Percentiles rank a stretch among this genome's conserved stretches.
Evolutionary conservation across 2,329 filamentous ascomycete genomes (phyloP).

Genomic region (Arthrobotrys sphaeroides): DNA sequence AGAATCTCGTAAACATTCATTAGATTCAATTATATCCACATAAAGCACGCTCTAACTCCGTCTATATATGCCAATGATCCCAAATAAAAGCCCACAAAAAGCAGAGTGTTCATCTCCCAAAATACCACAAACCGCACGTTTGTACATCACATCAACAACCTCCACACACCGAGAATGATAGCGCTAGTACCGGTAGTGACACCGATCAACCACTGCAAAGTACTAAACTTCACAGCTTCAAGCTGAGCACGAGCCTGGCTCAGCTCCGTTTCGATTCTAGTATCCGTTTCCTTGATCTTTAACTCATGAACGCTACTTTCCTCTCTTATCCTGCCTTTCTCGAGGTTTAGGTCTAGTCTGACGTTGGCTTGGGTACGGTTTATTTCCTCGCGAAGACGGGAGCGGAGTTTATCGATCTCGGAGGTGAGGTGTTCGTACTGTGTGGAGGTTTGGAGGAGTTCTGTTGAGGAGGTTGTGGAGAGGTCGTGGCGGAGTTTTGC

Average conservation of each 20-base stretch:
- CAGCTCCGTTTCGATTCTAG: constrained; percentile 96
- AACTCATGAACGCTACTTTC: constrained; percentile 96
- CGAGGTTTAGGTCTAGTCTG: constrained; percentile 88
- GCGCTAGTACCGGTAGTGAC: constrained; percentile 69
- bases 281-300: constrained; percentile 98
- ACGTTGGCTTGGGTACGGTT: constrained; percentile 92
- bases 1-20: too few relatives aligned
- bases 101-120: not conserved
- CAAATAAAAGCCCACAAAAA: not conserved
- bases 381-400: constrained; percentile 89
- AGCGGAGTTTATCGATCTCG: constrained; percentile 92
- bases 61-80: not conserved
- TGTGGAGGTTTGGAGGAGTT: constrained; percentile 85
- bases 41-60: too few relatives aligned
- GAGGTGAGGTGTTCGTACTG: constrained; percentile 93
- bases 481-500: constrained; percentile 95
- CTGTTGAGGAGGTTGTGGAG: constrained; percentile 87
- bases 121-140: not conserved
- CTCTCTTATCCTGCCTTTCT: constrained; percentile 95
- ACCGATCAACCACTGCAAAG: constrained; percentile 96
- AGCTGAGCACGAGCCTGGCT: constrained; percentile 88
- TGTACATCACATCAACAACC: constrained; percentile 50
- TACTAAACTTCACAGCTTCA: constrained; percentile 97
- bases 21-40: too few relatives aligned
- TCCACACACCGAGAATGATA: constrained; percentile 53